phyloP scores from a whole-genome alignment of 2,329 filamentous ascomycete species.

The Graphilbum fragrans region DNA sequence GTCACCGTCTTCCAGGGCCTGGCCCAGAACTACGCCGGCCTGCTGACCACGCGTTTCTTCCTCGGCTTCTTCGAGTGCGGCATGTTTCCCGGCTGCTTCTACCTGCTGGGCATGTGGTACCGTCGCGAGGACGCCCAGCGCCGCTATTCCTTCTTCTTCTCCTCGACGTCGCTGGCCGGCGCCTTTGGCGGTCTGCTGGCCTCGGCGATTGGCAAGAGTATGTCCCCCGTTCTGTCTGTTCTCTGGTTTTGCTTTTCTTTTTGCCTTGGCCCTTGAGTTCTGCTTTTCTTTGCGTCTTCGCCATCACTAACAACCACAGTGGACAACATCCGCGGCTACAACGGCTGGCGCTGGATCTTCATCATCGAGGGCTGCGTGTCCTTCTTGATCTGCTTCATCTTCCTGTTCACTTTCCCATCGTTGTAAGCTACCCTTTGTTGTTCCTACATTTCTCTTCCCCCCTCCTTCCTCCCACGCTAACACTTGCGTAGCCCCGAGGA shows the following conservation, averaged over 20 bases:
- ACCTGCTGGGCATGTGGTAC: conserved; percentile 84
- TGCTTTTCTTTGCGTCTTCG: neutral
- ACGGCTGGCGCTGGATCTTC: conserved; percentile 74
- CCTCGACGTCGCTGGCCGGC: conserved; percentile 63
- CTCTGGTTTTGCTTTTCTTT: neutral
- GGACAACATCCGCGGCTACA: conserved; percentile 55
- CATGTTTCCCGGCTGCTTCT: conserved; percentile 65
- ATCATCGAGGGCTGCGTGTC: conserved; percentile 63
- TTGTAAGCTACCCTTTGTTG: conserved; percentile 31
- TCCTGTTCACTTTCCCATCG: conserved; percentile 59
- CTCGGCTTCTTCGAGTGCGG: conserved; percentile 38
- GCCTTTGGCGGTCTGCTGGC: conserved; percentile 82
- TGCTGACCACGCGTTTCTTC: conserved; percentile 24
- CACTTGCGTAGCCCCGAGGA: conserved; percentile 42
- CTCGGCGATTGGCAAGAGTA: conserved; percentile 70
- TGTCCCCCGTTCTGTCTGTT: conserved; percentile 10
- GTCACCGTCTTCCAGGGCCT: conserved; percentile 19
- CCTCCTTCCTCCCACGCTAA: conserved; percentile 9
- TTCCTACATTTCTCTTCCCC: neutral
- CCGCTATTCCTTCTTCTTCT: conserved; percentile 90
- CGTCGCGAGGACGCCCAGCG: conserved; percentile 77
- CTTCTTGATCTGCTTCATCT: conserved; percentile 45
- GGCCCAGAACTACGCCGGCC: conserved; percentile 18
- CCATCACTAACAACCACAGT: conserved; percentile 22
- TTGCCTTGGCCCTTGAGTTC: neutral